A percentile compares a stretch with the other conserved stretches of the same genome.
These are phyloP conservation scores for Aspergillus affinis DNA, from an alignment of 495 filamentous ascomycete species.

Conservation along the genomic window DNA sequence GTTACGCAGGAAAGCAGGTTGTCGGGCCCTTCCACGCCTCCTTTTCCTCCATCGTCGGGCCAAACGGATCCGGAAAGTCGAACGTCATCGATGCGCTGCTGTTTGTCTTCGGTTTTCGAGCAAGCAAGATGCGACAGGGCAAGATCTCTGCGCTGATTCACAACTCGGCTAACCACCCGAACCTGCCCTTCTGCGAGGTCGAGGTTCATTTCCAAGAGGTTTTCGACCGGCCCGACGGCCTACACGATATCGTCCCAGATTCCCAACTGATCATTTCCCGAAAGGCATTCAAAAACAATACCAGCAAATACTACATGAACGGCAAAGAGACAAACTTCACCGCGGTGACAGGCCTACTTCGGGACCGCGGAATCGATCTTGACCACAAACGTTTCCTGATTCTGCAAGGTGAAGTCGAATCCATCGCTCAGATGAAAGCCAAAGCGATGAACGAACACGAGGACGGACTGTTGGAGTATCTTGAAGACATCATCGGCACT, in stretches of 20 bases:
- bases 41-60: slow-evolving; percentile 98
- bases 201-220: slow-evolving; percentile 95
- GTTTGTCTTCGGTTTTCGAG: slow-evolving; percentile 97
- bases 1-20: slow-evolving; percentile 91
- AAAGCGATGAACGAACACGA: slow-evolving; percentile 94
- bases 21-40: slow-evolving; percentile 96
- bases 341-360: slow-evolving; percentile 81
- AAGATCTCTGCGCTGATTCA: slow-evolving; percentile 98
- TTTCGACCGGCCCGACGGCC: slow-evolving; percentile 77
- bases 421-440: slow-evolving; percentile 98
- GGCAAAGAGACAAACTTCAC: slow-evolving; percentile 85
- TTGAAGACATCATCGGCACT: slow-evolving; percentile 98
- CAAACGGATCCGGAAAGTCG: slow-evolving; percentile 97
- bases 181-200: slow-evolving; percentile 89
- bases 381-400: slow-evolving; percentile 99
- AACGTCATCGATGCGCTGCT: slow-evolving; percentile 98
- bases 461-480: slow-evolving; percentile 92
- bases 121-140: slow-evolving; percentile 98
- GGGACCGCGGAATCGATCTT: slow-evolving; percentile 85
- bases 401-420: slow-evolving; percentile 96
- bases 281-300: slow-evolving; percentile 95
- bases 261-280: slow-evolving; percentile 85
- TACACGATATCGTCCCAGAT: slow-evolving; percentile 70
- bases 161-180: slow-evolving; percentile 83
- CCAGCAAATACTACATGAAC: slow-evolving; percentile 97